A percentile compares a stretch with the other conserved stretches of the same genome.
phyloP scores from a whole-genome alignment of 495 filamentous ascomycete species.

The Trichoderma asperelloides region DNA sequence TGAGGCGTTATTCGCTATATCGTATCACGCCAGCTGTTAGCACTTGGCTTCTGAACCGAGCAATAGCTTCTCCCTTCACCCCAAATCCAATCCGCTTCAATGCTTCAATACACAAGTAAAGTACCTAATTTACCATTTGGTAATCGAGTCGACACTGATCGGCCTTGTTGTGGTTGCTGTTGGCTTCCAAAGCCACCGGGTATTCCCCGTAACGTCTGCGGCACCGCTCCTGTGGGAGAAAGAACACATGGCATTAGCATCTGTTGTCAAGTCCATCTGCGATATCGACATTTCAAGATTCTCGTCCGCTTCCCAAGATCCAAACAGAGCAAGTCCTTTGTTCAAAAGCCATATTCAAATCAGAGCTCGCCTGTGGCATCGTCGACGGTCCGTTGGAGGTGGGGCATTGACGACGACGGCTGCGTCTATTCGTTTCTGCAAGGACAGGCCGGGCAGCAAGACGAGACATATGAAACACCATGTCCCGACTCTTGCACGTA shows the following conservation, averaged over 20 bases:
- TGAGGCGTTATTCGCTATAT: slow-evolving; percentile 50
- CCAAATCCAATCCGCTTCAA: neutral
- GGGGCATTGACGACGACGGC: slow-evolving; percentile 13
- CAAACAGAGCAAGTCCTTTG: neutral
- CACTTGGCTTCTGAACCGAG: slow-evolving; percentile 8
- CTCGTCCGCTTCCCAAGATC: neutral
- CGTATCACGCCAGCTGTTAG: slow-evolving; percentile 10
- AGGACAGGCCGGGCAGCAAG: neutral
- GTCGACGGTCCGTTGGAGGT: neutral
- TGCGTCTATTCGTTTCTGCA: slow-evolving; percentile 3
- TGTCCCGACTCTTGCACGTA: neutral
- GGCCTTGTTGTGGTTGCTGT: slow-evolving; percentile 51
- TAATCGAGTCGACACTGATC: slow-evolving; percentile 60
- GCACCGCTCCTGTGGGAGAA: slow-evolving; percentile 46
- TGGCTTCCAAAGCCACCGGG: slow-evolving; percentile 57
- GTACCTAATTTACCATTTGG: slow-evolving; percentile 70
- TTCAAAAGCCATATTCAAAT: neutral
- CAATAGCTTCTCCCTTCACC: neutral
- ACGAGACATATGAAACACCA: neutral
- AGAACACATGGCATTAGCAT: neutral
- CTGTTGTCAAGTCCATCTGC: neutral
- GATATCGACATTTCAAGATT: neutral
- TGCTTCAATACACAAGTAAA: slow-evolving; percentile 11
- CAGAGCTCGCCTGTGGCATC: neutral
- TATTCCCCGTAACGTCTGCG: slow-evolving; percentile 61